Evolutionary conservation across 1,284 basidiomycete genomes (phyloP), one percentile per base, ranked within the genome.

Genomic region (Kalmanozyma brasiliensis): DNA sequence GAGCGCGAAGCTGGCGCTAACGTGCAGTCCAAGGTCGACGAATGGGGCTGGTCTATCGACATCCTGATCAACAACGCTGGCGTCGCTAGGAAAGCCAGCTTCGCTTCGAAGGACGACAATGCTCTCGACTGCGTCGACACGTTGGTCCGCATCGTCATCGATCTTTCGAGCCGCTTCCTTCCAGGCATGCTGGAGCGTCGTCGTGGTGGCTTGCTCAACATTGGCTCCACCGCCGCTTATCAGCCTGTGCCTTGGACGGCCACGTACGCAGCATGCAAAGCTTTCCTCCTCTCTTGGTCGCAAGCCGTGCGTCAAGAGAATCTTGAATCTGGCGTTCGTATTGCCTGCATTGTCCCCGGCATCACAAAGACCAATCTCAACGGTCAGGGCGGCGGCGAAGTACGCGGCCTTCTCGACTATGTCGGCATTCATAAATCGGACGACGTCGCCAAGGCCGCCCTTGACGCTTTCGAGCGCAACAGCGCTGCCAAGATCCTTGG

Each of bases 261-360:
- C 24, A 44, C 42, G 5, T 44, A 44, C 16, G 42, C 42, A 17
- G 42, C 42, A 4, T 44, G 42, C 42, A 44, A 44, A 44, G 42
- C 42, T 9, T 44, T 44, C 26, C 17, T 44, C n/a, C 42, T 44
- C n/a, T 44, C 42, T 17, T 44, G 42, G 42, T 44, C 42, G 14
- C 42, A 44, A 20, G 42, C 42, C 20, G 42, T 44, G 8, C 10
- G 42, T 8, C 42, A 44, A 19, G 42, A 44, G 26, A 14, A 44
- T 8, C 26, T 22, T 3, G 32, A 4, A n/a, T 24, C 29, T 6
- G 44, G 44, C 17, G 44, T 46, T 22, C 32, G 44, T 13, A 17
- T 46, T 11, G 44, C 44, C 11, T 46, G 44, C 32, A 46, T 46
- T n/a, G 44, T 46, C 8, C 44, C 44, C 6, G 44, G 44, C 32